phyloP scores from a whole-genome alignment of 2,329 filamentous ascomycete genomes.

The Fusarium mangiferae region DNA sequence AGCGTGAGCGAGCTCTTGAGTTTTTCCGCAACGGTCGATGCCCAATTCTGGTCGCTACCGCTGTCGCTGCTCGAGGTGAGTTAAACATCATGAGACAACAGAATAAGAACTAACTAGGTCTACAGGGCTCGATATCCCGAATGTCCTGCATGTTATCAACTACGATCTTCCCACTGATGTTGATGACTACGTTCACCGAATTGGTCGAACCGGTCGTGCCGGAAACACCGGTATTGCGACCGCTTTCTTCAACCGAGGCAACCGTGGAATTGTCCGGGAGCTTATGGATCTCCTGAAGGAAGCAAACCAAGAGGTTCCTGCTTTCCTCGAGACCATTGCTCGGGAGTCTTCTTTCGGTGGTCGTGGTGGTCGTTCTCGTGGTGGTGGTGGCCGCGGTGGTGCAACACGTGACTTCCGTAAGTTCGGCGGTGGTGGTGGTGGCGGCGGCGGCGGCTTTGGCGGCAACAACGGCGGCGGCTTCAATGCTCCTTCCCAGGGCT shows the following conservation, averaged over 20 bases:
- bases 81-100: background rate
- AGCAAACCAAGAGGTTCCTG: conserved; percentile 94
- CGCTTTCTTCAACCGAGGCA: conserved; percentile 99
- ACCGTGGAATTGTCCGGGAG: conserved; percentile 96
- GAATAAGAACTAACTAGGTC: background rate
- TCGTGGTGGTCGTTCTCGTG: conserved; percentile 62
- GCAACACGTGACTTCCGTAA: conserved; percentile 93
- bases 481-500: conserved; percentile 47
- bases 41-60: conserved; percentile 96
- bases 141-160: conserved; percentile 97
- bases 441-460: conserved; percentile 45
- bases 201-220: conserved; percentile 99
- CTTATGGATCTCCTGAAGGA: conserved; percentile 98
- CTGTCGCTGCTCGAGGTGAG: conserved; percentile 78
- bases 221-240: conserved; percentile 99
- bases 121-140: conserved; percentile 86
- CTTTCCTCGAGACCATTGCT: conserved; percentile 96
- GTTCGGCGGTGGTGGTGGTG: conserved; percentile 63
- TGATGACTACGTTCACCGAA: conserved; percentile 98
- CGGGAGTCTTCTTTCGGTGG: conserved; percentile 88
- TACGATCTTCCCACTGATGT: conserved; percentile 99
- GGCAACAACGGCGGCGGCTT: conserved; percentile 54
- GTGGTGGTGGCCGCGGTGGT: conserved; percentile 73
- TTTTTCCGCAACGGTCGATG: conserved; percentile 97
- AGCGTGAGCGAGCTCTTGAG: conserved; percentile 97